Conservation (phyloP, 768 basidiomycete species). For the Collybiopsis luxurians region DNA sequence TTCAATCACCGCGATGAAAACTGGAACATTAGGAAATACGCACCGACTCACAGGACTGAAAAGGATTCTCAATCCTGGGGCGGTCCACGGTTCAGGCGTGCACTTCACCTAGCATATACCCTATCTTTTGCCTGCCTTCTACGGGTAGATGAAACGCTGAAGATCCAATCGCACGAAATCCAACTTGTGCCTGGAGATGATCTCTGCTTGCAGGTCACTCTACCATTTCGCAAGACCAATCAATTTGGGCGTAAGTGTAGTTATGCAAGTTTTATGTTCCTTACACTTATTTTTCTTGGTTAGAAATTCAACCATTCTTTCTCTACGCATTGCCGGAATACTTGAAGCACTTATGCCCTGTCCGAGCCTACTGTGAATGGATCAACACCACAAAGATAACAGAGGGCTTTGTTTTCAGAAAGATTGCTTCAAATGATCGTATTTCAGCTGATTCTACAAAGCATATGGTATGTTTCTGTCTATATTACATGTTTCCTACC, state of each 20-base stretch:
- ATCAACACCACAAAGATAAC: conserved; percentile 16
- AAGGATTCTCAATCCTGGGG: conserved; percentile 23
- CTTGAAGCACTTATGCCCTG: conserved; percentile 31
- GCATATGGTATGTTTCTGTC: conserved; percentile 21
- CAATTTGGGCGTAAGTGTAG: conserved; percentile 27
- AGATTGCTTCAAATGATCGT: conserved; percentile 25
- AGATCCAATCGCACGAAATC: conserved; percentile 28
- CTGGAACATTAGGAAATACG: conserved; percentile 16
- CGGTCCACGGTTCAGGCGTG: conserved; percentile 21
- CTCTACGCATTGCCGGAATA: conserved; percentile 19
- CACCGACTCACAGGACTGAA: conserved; percentile 9
- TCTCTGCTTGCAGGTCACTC: conserved; percentile 14
- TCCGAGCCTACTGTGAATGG: conserved; percentile 31
- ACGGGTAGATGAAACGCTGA: conserved; percentile 31
- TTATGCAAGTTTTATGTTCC: too few species aligned
- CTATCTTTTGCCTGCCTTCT: conserved; percentile 32
- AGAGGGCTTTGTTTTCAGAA: conserved; percentile 30
- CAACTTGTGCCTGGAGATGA: neutral
- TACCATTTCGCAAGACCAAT: conserved; percentile 25
- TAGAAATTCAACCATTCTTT: conserved; percentile 29
- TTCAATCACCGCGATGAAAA: conserved; percentile 20
- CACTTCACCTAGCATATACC: conserved; percentile 29
- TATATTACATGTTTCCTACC: neutral
- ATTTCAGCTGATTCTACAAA: conserved; percentile 14
- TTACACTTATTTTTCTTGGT: neutral